Base-by-base conservation (phyloP, 805 yeast genomes). In the Myxozyma neotropica region DNA sequence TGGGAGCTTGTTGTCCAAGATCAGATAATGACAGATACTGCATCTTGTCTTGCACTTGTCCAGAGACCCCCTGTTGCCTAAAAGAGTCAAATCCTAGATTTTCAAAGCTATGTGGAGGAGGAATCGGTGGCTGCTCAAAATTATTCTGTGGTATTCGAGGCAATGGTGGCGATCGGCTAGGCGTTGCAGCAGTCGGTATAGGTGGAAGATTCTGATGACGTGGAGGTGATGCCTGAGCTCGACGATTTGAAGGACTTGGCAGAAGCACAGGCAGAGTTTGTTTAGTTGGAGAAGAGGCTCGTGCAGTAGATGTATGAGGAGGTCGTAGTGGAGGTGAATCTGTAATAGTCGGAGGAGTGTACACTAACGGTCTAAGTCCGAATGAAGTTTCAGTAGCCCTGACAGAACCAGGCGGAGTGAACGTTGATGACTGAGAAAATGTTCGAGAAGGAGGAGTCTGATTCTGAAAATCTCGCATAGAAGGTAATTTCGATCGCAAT, bases 91-190 rank as follows among this genome's bases (percentile, higher is more conserved):
- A n/a, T n/a, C n/a, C n/a, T n/a, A n/a, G n/a, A n/a, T n/a, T 46
- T n/a, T 46, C 39, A 19, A 46, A 8, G 13, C 39, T 46, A 23
- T 46, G 50, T 8, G 39, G 50, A 15, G 50, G 50, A 26, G 50
- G 50, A 10, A 26, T 6, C 12, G 50, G 50, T 10, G 50, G 50
- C 39, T 26, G 35, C 1, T 8, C 38, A 31, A 15, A 2, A 6
- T 19, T 36, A 17, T 31, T 19, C 6, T 31, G 50, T 7, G 50
- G 50, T n/a, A 19, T 31, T 17, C 38, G 24, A 17, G 50, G 50
- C 13, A 46, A 12, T 7, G 50, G 50, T 1, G 50, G 50, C 4
- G 50, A 46, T 31, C 38, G 19, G 4, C 39, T 15, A n/a, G 43
- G 2, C 4, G 10, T 24, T 17, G 35, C 31, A 4, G 48, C 21